Evolutionary conservation across 148 eudicot genomes (phyloP).

Genomic region (Nepenthes gracilis): DNA sequence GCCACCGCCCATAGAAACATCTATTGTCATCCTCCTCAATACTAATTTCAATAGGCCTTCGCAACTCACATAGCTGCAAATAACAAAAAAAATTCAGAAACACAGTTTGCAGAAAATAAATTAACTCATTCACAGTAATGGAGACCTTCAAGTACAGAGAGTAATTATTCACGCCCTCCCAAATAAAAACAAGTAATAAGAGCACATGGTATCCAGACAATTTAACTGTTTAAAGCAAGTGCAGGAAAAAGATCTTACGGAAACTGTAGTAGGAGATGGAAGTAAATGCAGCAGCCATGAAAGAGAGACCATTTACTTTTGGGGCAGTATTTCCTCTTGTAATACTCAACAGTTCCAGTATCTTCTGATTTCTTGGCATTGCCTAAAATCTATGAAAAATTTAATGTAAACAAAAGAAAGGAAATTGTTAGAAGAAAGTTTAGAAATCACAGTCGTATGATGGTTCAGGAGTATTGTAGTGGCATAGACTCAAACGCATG

Average conservation of each 20-base stretch:
- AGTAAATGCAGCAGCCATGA: slow-evolving; percentile 69
- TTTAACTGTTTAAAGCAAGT: neutral
- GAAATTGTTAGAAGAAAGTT: neutral
- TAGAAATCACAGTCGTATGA: too few species aligned
- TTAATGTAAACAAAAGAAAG: neutral
- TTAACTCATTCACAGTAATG: neutral
- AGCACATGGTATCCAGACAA: neutral
- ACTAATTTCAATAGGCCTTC: slow-evolving; percentile 27
- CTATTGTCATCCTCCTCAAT: slow-evolving; percentile 63
- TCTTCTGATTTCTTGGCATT: slow-evolving; percentile 40
- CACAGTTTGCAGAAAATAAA: neutral
- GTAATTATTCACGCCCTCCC: neutral
- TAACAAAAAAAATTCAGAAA: neutral
- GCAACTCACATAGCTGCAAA: slow-evolving; percentile 29
- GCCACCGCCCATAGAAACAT: slow-evolving; percentile 69
- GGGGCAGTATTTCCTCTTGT: slow-evolving; percentile 61
- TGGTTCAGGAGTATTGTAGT: too few species aligned
- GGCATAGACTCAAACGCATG: too few species aligned
- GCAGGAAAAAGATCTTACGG: slow-evolving; percentile 21
- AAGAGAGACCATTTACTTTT: slow-evolving; percentile 59
- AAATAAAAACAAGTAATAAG: neutral
- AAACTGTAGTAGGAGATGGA: slow-evolving; percentile 33
- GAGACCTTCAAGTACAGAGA: neutral
- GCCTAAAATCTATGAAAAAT: slow-evolving; percentile 33
- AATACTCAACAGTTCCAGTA: slow-evolving; percentile 37